Conservation (phyloP, 1,284 basidiomycete species). For the Trametes pubescens region DNA sequence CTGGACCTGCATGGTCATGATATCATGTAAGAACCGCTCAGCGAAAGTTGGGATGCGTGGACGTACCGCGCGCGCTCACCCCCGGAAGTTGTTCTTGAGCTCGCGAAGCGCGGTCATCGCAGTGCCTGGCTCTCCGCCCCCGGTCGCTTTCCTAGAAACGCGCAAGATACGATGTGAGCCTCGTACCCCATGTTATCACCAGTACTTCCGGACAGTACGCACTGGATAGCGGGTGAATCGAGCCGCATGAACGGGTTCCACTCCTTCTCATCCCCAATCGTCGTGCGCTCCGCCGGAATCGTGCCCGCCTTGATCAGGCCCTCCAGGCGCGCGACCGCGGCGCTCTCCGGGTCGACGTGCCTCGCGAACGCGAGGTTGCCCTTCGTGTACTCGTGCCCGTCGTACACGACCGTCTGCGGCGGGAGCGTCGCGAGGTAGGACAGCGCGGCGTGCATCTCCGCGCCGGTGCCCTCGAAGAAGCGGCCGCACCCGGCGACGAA, state of each 20-base stretch:
- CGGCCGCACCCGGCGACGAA: slow-evolving; percentile 96
- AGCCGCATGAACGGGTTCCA: slow-evolving; percentile 90
- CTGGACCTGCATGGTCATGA: slow-evolving; percentile 8
- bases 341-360: slow-evolving; percentile 71
- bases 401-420: slow-evolving; percentile 83
- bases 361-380: slow-evolving; percentile 72
- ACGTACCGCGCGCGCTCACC: slow-evolving; percentile 44
- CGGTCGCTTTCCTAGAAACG: slow-evolving; percentile 54
- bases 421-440: slow-evolving; percentile 83
- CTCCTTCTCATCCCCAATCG: slow-evolving; percentile 85
- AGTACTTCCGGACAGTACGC: slow-evolving; percentile 37
- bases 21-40: neutral
- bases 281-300: slow-evolving; percentile 79
- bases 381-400: slow-evolving; percentile 93
- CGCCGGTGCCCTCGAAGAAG: slow-evolving; percentile 93
- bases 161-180: neutral
- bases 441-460: slow-evolving; percentile 87
- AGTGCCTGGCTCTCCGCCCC: slow-evolving; percentile 55
- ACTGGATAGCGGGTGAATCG: slow-evolving; percentile 64
- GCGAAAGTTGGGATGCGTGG: neutral
- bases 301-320: slow-evolving; percentile 60
- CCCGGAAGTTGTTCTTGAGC: slow-evolving; percentile 85
- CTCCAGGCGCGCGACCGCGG: slow-evolving; percentile 62
- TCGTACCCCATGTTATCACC: slow-evolving; percentile 6
- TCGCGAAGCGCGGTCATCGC: slow-evolving; percentile 82